Evolutionary conservation across 495 filamentous ascomycete genomes (phyloP).

Genomic region (Bacidia rubella): DNA sequence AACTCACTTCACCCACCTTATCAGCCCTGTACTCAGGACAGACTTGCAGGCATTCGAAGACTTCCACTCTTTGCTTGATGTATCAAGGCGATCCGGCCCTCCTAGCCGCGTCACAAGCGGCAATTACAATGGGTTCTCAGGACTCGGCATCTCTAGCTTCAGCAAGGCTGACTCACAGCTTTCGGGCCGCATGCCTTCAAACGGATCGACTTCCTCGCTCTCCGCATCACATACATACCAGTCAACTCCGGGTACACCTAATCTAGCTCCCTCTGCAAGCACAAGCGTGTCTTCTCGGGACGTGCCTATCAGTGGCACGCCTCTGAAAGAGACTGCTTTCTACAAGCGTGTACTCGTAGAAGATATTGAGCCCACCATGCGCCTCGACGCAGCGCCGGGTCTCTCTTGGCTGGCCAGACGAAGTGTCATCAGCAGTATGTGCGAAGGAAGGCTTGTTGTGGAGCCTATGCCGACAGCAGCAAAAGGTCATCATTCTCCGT

Average conservation of each 20-base stretch:
- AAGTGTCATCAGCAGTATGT: slow-evolving; percentile 66
- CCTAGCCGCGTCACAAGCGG: slow-evolving; percentile 53
- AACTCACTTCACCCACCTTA: slow-evolving; percentile 67
- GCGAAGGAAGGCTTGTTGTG: slow-evolving; percentile 75
- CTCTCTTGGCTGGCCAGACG: slow-evolving; percentile 86
- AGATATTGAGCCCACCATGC: slow-evolving; percentile 86
- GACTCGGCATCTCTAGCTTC: slow-evolving; percentile 44
- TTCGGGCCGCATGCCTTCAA: slow-evolving; percentile 18
- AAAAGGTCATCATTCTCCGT: slow-evolving; percentile 53
- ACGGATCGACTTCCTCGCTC: slow-evolving; percentile 32
- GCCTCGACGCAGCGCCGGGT: slow-evolving; percentile 77
- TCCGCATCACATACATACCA: slow-evolving; percentile 28
- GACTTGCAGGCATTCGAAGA: slow-evolving; percentile 74
- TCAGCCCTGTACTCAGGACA: slow-evolving; percentile 69
- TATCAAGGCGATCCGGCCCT: slow-evolving; percentile 47
- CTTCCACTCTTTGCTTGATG: slow-evolving; percentile 62
- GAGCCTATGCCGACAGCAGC: slow-evolving; percentile 60
- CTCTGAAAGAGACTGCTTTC: slow-evolving; percentile 81
- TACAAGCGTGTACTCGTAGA: slow-evolving; percentile 80
- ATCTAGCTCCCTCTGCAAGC: slow-evolving; percentile 10
- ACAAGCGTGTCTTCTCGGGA: slow-evolving; percentile 18
- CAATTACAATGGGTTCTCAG: slow-evolving; percentile 49
- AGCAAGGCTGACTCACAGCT: slow-evolving; percentile 16
- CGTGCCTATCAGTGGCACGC: slow-evolving; percentile 24
- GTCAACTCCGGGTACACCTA: slow-evolving; percentile 24